These are phyloP conservation scores for Diaporthe ilicicola DNA, from an alignment of 2,329 filamentous ascomycete genomes.

Conservation along the genomic window DNA sequence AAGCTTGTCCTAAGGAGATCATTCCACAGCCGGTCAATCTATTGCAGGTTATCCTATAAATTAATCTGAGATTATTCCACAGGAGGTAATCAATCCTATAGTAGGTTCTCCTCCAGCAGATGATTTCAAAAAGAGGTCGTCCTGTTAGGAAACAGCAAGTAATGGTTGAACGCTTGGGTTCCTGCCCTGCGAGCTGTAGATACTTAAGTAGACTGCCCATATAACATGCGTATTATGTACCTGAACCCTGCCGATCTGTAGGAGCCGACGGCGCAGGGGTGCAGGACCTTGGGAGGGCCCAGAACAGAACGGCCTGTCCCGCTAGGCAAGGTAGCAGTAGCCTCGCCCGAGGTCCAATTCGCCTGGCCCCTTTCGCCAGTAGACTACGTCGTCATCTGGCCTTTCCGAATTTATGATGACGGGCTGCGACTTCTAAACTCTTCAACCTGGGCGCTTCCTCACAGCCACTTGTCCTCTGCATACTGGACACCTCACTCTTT, in stretches of 20 bases:
- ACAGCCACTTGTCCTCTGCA: neutral
- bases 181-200: no score
- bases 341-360: neutral
- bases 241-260: conserved; percentile 13
- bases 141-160: no score
- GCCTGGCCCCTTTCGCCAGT: neutral
- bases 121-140: no score
- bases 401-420: neutral
- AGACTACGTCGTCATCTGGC: conserved; percentile 29
- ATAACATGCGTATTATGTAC: no score
- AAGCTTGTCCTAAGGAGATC: no score
- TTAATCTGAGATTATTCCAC: no score
- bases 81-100: no score
- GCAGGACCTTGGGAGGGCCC: neutral
- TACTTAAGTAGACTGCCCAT: no score
- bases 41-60: no score
- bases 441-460: neutral
- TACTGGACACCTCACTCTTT: neutral
- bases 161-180: no score
- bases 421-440: neutral
- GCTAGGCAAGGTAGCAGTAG: conserved; percentile 8
- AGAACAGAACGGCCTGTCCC: neutral
- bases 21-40: no score
- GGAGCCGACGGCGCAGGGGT: neutral
- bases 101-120: no score